Evolutionary conservation across 2,329 filamentous ascomycete species (phyloP), one percentile per base, ranked within the genome.

Genomic region (Escovopsis sp.): DNA sequence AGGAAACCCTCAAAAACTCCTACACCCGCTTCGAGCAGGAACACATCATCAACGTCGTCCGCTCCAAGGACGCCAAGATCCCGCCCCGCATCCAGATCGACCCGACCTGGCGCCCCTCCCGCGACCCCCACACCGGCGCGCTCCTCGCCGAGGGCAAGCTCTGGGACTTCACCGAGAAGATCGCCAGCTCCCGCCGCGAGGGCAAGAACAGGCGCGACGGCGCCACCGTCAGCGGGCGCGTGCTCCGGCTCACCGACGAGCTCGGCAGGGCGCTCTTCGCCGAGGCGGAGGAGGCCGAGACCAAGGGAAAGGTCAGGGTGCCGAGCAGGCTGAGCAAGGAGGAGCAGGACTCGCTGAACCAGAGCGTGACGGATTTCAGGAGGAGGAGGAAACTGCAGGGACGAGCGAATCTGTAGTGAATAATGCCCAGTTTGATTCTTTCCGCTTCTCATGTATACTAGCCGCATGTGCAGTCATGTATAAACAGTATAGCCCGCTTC

Each of bases 161-260:
- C 6, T 98, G 90, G 90, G 75, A 85, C 37, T 93, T 96, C 49
- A 88, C 81, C 4, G 86, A 94, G 54, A 72, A 78, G 51, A 94
- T 98, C 43, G 84, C 85, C 7, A 69, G 74, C 34, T 82, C 76
- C 31, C 68, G 90, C 23, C 69, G 88, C 30, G 90, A 96, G 61
- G 90, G 90, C 8, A 98, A 96, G 72, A 94, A 96, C 53, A 66
- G 90, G 16, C 70, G 88, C n/a, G 90, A 98, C 54, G 87, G 87
- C 11, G 82, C 79, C 2, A 94, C 86, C 0, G 87, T 96, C 3
- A 81, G 79, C 46, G 81, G 72, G 11, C 69, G 90, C 15, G 88
- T 98, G 10, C 57, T 96, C 27, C 63, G 66, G 6, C 65, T 96
- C 45, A 79, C 81, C 8, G 86, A 93, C 49, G 56, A 68, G 32